Conservation (phyloP, 768 basidiomycete species). For the Termitomyces sp. region DNA sequence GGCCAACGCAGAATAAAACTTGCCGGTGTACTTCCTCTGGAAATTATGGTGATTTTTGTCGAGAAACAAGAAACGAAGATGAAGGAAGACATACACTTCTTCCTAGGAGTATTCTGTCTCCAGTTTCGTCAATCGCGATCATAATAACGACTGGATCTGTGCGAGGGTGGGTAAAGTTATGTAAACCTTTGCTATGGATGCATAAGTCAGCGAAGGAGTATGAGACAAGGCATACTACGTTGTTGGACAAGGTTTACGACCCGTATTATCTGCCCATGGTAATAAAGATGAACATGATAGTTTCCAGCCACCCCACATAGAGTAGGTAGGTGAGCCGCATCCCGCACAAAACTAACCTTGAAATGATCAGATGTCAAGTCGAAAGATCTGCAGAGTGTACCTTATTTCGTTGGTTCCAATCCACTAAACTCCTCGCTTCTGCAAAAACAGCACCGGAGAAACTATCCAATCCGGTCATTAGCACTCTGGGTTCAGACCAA, state of each 20-base stretch:
- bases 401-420: conserved; percentile 92
- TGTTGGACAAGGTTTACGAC: conserved; percentile 64
- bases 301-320: conserved; percentile 97
- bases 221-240: conserved; percentile 32
- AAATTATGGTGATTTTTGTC: background rate
- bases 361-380: background rate
- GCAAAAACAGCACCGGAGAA: conserved; percentile 77
- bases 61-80: background rate
- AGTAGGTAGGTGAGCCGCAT: conserved; percentile 77
- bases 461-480: conserved; percentile 48
- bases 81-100: conserved; percentile 53
- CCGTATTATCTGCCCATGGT: conserved; percentile 66
- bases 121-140: conserved; percentile 73
- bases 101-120: conserved; percentile 83
- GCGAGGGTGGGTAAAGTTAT: conserved; percentile 81
- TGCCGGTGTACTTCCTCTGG: conserved; percentile 60
- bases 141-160: conserved; percentile 92
- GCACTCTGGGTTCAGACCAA: conserved; percentile 64
- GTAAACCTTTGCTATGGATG: conserved; percentile 62
- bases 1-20: conserved; percentile 85
- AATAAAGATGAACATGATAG: conserved; percentile 69
- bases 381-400: conserved; percentile 27
- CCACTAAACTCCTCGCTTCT: conserved; percentile 72
- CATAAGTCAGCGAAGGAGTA: background rate
- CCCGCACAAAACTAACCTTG: conserved; percentile 73